phyloP scores from a whole-genome alignment of 2,329 filamentous ascomycete species.

The Decorospora gaudefroyi region DNA sequence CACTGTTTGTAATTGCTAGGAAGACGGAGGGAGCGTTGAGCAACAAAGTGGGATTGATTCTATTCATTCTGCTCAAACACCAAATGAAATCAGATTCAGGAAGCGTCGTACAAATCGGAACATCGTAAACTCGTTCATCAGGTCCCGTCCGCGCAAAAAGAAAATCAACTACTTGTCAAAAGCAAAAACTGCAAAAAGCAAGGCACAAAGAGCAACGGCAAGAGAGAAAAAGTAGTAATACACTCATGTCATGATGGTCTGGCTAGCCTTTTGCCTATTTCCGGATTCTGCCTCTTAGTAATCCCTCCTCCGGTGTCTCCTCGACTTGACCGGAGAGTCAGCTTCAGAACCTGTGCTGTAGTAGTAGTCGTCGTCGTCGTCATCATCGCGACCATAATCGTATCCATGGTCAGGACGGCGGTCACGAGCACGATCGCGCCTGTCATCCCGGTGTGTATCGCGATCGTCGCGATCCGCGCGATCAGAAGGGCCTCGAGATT shows the following conservation, averaged over 20 bases:
- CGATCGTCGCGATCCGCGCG: constrained; percentile 22
- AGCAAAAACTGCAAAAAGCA: neutral
- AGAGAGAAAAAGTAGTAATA: constrained; percentile 8
- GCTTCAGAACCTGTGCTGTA: constrained; percentile 23
- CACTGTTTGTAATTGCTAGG: too few species aligned
- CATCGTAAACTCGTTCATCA: too few species aligned
- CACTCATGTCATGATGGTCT: neutral
- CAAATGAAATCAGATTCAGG: too few species aligned
- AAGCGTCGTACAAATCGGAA: too few species aligned
- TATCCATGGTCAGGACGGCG: constrained; percentile 26
- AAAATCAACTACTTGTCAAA: neutral
- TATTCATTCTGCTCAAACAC: too few species aligned
- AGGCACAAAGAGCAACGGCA: neutral
- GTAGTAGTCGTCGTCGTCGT: constrained; percentile 24
- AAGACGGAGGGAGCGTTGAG: too few species aligned
- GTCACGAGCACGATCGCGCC: constrained; percentile 15
- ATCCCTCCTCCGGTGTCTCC: constrained; percentile 20
- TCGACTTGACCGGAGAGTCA: constrained; percentile 19
- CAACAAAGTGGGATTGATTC: too few species aligned
- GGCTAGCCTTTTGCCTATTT: neutral
- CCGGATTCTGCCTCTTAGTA: constrained; percentile 4
- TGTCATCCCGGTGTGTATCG: constrained; percentile 10
- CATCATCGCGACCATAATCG: constrained; percentile 21
- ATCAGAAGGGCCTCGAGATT: constrained; percentile 30
- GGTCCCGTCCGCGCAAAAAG: too few species aligned